phyloP scores from a whole-genome alignment of 2,329 filamentous ascomycete genomes.

The Neocucurbitaria cava region DNA sequence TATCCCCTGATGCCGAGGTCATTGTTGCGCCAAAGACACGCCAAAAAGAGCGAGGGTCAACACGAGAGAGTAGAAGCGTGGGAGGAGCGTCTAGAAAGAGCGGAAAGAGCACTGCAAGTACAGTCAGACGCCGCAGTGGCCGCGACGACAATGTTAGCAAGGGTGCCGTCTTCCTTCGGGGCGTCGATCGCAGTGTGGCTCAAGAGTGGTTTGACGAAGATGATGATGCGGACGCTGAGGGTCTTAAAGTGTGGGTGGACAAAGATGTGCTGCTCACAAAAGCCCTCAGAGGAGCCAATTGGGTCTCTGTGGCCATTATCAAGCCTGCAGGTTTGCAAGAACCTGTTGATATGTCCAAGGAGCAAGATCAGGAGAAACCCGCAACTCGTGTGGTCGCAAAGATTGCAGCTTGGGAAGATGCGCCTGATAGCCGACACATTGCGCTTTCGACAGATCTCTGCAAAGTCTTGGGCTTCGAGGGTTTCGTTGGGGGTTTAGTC shows the following conservation, averaged over 20 bases:
- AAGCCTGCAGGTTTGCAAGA: constrained; percentile 79
- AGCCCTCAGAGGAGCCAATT: constrained; percentile 76
- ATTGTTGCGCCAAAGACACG: constrained; percentile 95
- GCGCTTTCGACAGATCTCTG: constrained; percentile 82
- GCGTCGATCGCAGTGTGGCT: constrained; percentile 73
- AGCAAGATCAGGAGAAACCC: constrained; percentile 64
- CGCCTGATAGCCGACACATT: constrained; percentile 79
- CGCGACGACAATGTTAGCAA: constrained; percentile 71
- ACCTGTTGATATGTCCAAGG: constrained; percentile 74
- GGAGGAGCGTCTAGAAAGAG: constrained; percentile 81
- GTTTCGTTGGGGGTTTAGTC: constrained; percentile 83
- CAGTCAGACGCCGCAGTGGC: constrained; percentile 65
- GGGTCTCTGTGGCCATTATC: constrained; percentile 84
- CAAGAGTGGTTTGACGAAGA: constrained; percentile 81
- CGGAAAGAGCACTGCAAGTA: constrained; percentile 76
- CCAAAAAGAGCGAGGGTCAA: constrained; percentile 68
- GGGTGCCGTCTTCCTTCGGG: constrained; percentile 76
- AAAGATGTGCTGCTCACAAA: constrained; percentile 75
- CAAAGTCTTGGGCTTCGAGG: constrained; percentile 71
- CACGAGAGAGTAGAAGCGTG: constrained; percentile 80
- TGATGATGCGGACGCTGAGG: constrained; percentile 53
- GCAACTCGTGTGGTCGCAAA: constrained; percentile 77
- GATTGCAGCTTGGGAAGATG: constrained; percentile 81
- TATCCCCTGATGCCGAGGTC: constrained; percentile 92
- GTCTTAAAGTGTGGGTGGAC: constrained; percentile 84